Base-by-base conservation (phyloP, 148 eudicot genomes). In the Suaeda aralocaspica region DNA sequence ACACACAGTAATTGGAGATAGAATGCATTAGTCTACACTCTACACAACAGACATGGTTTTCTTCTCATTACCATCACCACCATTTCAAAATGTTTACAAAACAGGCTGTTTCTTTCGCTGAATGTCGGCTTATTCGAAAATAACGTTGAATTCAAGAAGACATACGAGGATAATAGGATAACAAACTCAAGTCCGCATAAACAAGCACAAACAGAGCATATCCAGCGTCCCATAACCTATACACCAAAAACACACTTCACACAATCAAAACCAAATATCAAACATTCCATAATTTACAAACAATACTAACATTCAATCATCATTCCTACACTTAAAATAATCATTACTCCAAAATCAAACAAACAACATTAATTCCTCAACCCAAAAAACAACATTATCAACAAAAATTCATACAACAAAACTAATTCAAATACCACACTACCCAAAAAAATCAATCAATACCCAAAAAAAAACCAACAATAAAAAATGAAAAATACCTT, bases 151-250 rank as follows among this genome's bases (percentile, higher is more conserved):
- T 12, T 25, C n/a, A 46, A 67, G 15, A 68, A 52, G 61, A 29
- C 48, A 72, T 58, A 68, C 9, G 33, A 36, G 31, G 49, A n/a
- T n/a, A n/a, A n/a, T n/a, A n/a, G n/a, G n/a, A 44, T 85, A 81
- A 51, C 72, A 60, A 89, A 92, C 88, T 94, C 99, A 72, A 94
- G 74, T 60, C 99, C 45, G 99, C 96, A 82, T 94, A 94, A 70
- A 91, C 99, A 42, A 89, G 88, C 48, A 91, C 92, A 76, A 91
- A 94, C 59, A 94, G 59, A 65, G 90, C 99, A 81, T 94, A 94
- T 76, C 99, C 99, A 80, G 97, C 96, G 96, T 88, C 46, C 99
- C 99, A 82, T 91, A 86, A 76, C 97, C 99, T 94, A 93, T 68
- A 46, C 72, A 74, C 22, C 42, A 33, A 33, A 36, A 63, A 60